Evolutionary conservation across 805 yeast genomes (phyloP), one percentile per base, ranked within the genome.

Genomic region (Spathaspora boniae): DNA sequence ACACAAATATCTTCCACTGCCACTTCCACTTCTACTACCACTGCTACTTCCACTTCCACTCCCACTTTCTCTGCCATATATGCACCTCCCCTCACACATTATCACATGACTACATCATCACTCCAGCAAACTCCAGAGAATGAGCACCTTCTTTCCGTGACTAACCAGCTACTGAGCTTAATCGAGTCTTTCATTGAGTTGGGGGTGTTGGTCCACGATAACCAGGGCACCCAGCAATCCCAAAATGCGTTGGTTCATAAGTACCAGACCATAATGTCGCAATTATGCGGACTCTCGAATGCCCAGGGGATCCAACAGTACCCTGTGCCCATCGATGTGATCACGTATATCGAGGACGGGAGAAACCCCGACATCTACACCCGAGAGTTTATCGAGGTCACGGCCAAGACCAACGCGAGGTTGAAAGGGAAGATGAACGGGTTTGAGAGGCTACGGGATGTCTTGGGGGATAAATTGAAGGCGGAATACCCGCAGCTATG

Each of bases 321-420:
- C 26, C 67, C 80, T 1, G 70, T 85, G 3, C 96, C 96, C 1
- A 57, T 83, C 25, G 96, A 89, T 51, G 89, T 89, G n/a, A 66
- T 88, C 9, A 81, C 83, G 43, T 93, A 93, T 53, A 86, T 93
- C 25, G 98, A 93, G 53, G 95, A 87, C 51, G 98, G 98, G 2
- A 70, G 98, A 47, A 93, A 93, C 54, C 98, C 98, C 0, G 98
- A 93, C 54, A 88, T 93, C 26, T 93, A 93, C 59, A 88, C 98
- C 1, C 74, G 98, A 55, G 98, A 93, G 62, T 93, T 93, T 61
- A 86, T 91, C 11, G 98, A 93, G 55, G 86, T 91, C 23, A 83
- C 93, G n/a, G 80, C 88, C 26, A 81, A 86, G 48, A 80, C 88
- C 29, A 93, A 93, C 53, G 96, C 94, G 51, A 78, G 82, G 45